Percentiles rank a stretch among this genome's conserved stretches.
Evolutionary conservation across 495 filamentous ascomycete species (phyloP).

Genomic region (Entonaema liquescens): DNA sequence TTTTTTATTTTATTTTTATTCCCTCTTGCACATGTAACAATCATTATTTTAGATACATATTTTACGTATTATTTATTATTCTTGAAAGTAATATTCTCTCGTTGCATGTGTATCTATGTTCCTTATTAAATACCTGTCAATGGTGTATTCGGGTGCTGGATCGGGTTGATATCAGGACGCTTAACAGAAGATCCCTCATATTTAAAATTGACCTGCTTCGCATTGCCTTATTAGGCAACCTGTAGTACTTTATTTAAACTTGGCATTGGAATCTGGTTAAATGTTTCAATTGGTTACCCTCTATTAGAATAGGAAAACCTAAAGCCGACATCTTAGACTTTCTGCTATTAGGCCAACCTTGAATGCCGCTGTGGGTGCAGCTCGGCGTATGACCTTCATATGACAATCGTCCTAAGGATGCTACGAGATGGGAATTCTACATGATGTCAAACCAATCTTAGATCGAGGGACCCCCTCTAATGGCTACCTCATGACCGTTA

Average conservation of each 20-base stretch:
- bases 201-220: background rate
- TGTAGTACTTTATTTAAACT: background rate
- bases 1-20: background rate
- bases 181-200: background rate
- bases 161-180: background rate
- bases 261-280: background rate
- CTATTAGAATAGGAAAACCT: slow-evolving; percentile 5
- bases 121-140: background rate
- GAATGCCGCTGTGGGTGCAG: background rate
- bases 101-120: background rate
- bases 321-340: background rate
- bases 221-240: background rate
- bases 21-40: background rate
- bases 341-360: background rate
- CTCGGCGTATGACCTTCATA: background rate
- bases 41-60: background rate
- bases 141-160: background rate
- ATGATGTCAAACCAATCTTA: background rate
- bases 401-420: background rate
- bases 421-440: background rate
- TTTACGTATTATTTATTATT: background rate
- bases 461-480: background rate
- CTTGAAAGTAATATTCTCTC: background rate
- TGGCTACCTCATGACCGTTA: background rate
- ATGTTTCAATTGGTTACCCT: slow-evolving; percentile 12